phyloP scores from a whole-genome alignment of 371 early-diverging fungal species.

The Quaeritorhiza haematococci region DNA sequence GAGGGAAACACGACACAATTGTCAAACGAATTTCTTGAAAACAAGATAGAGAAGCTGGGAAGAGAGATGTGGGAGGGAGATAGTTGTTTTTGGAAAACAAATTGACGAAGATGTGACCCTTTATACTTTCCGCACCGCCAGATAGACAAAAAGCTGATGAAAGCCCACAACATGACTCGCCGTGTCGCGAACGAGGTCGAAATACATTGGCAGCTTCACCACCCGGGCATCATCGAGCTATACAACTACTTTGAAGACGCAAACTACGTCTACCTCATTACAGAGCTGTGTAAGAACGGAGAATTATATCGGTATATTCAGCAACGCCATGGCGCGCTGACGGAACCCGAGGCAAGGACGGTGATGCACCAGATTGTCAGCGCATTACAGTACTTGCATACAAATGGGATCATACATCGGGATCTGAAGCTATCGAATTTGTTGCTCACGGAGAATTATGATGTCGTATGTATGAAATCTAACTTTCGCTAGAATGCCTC shows the following conservation, averaged over 20 bases:
- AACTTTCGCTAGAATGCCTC: not conserved
- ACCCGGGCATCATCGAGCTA: conserved; percentile 46
- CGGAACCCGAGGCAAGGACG: conserved; percentile 49
- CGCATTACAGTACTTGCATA: conserved; percentile 56
- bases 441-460: conserved; percentile 48
- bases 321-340: conserved; percentile 7
- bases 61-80: not conserved
- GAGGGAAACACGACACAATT: not conserved
- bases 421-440: conserved; percentile 72
- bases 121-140: conserved; percentile 1
- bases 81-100: conserved; percentile 1
- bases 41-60: not conserved
- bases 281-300: conserved; percentile 67
- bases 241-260: conserved; percentile 60
- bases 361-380: conserved; percentile 49
- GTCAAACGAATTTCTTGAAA: conserved; percentile 1
- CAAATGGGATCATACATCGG: conserved; percentile 58
- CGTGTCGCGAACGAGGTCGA: conserved; percentile 60
- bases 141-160: conserved; percentile 42
- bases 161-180: conserved; percentile 29
- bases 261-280: conserved; percentile 67
- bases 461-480: conserved; percentile 35
- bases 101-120: conserved; percentile 2
- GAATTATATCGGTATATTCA: conserved; percentile 64
- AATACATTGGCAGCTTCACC: conserved; percentile 51